Base-by-base conservation (phyloP, 2,329 filamentous ascomycete genomes). In the Magnaporthales sp. region DNA sequence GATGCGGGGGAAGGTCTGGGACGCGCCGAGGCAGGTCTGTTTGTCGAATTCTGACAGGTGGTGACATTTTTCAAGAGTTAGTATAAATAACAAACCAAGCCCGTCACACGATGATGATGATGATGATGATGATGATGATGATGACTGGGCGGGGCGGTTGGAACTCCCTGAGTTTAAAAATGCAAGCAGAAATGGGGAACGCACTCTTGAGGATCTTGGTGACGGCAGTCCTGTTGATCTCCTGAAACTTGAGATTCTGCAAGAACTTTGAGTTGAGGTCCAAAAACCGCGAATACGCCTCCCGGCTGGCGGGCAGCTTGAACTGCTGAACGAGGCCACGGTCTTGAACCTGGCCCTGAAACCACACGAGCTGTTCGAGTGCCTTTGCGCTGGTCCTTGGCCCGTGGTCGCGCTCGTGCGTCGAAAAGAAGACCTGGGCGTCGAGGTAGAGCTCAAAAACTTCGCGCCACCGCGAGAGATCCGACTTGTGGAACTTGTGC, bases 381-480 rank as follows among this genome's bases (percentile, higher is more conserved):
- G 92, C 92, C 68, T 85, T 84, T 4, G 81, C 79, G 69, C 89
- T 89, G 64, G 85, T 84, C 64, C 91, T 84, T 2, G 85, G 82
- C 15, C 91, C 90, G 67, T 89, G 87, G 70, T 91, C 88, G 32
- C 79, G 78, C 75, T 96, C 92, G 31, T 86, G 85, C 0, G 89
- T 90, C 1, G 91, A 92, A 75, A 95, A 95, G 78, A 96, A 96
- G 31, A 96, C 83, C 66, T 89, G 86, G 8, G 89, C 89, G 67
- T 95, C 89, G 13, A 93, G 78, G 73, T 96, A 96, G 0, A 94
- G 78, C 68, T 92, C 88, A 72, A 96, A 94, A 69, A 96, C 88
- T 70, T 89, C 84, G 63, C 92, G 86, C 92, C 92, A 96, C 51
- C 84, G 84, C 66, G 88, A 86, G 27, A 96, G 78, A 73, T 95